Conservation (phyloP, 495 filamentous ascomycete genomes). For the Mytilinidion resinicola region DNA sequence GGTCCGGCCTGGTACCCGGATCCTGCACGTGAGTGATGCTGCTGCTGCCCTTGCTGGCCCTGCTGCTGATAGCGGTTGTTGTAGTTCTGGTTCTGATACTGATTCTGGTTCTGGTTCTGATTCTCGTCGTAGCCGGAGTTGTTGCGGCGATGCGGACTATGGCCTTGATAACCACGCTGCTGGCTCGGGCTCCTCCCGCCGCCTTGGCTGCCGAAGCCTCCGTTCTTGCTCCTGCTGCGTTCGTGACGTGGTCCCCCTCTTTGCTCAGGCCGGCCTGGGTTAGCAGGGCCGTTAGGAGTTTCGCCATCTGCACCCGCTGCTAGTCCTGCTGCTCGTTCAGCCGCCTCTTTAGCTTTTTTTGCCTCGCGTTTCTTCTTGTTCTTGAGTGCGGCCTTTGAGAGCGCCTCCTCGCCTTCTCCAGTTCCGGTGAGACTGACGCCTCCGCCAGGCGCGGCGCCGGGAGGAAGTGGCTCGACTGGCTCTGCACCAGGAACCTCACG, state of each 20-base stretch:
- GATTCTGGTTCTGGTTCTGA: constrained; percentile 13
- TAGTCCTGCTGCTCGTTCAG: constrained; percentile 44
- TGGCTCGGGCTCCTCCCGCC: constrained; percentile 34
- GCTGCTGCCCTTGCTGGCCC: constrained; percentile 13
- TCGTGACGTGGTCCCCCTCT: constrained; percentile 47
- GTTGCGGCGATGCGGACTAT: constrained; percentile 28
- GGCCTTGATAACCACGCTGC: constrained; percentile 36
- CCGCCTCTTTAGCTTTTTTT: constrained; percentile 82
- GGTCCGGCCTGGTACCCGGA: not conserved
- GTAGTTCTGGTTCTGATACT: constrained; percentile 25
- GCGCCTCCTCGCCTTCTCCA: constrained; percentile 55
- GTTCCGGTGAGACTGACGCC: constrained; percentile 54
- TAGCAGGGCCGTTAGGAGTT: constrained; percentile 16
- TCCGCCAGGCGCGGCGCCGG: constrained; percentile 65
- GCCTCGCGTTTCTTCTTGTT: constrained; percentile 99
- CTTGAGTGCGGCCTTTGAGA: constrained; percentile 84
- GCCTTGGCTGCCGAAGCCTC: constrained; percentile 18
- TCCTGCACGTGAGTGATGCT: constrained; percentile 4
- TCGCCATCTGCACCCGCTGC: constrained; percentile 23
- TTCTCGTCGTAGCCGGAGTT: constrained; percentile 19
- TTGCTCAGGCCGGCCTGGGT: constrained; percentile 52
- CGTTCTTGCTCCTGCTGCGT: constrained; percentile 54
- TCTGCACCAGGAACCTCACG: constrained; percentile 77
- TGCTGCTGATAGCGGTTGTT: constrained; percentile 20
- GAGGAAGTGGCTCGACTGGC: constrained; percentile 51